phyloP scores from a whole-genome alignment of 257 asterid genomes.

The Solanum okadae region DNA sequence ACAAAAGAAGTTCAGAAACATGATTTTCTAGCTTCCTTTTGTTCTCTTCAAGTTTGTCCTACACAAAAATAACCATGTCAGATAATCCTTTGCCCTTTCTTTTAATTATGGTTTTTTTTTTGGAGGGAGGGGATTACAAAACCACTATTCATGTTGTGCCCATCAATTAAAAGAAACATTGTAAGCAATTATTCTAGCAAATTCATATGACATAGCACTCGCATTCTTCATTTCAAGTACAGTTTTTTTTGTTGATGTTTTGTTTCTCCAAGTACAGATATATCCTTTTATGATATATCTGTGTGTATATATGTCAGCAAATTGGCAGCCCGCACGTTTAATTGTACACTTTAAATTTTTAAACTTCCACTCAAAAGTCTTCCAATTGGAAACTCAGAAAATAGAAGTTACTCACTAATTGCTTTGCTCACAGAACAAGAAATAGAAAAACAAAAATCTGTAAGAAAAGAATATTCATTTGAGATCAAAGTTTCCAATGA shows the following conservation, averaged over 20 bases:
- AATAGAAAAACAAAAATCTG: neutral
- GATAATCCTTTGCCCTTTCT: neutral
- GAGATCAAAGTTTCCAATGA: neutral
- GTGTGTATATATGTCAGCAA: neutral
- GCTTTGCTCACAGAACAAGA: neutral
- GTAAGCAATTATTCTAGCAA: neutral
- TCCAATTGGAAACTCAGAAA: neutral
- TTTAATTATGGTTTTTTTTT: neutral
- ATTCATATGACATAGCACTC: neutral
- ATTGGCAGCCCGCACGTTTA: neutral
- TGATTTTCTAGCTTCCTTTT: constrained; percentile 32
- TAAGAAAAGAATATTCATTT: neutral
- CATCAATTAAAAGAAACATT: neutral
- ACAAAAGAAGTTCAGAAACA: constrained; percentile 29
- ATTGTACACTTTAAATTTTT: neutral
- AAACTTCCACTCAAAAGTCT: neutral
- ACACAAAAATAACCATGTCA: neutral
- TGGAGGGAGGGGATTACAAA: neutral
- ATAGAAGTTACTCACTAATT: neutral
- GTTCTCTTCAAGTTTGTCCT: constrained; percentile 64
- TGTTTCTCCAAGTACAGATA: neutral
- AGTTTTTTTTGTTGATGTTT: neutral
- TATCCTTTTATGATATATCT: neutral
- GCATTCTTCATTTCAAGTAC: neutral
- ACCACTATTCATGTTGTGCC: neutral